A percentile compares a stretch with the other conserved stretches of the same genome.
These are phyloP conservation scores for Pseudogymnoascus sp. DNA, from an alignment of 2,329 filamentous ascomycete species.

Conservation along the genomic window DNA sequence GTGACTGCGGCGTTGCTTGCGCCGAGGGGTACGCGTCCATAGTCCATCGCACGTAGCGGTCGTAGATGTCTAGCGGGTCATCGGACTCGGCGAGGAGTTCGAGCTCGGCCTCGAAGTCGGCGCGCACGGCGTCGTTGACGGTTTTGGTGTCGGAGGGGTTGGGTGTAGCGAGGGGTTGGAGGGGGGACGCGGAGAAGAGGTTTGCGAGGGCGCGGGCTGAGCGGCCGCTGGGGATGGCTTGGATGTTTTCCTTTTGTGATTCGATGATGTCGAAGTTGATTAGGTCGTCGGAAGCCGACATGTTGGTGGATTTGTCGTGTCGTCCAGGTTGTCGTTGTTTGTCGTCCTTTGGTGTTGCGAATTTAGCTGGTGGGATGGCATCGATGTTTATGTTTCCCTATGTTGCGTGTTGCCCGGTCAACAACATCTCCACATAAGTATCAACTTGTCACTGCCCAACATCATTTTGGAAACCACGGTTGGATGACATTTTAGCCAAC, in stretches of 20 bases:
- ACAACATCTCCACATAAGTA: not conserved
- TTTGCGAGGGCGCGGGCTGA: conserved; percentile 84
- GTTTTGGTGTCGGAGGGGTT: conserved; percentile 66
- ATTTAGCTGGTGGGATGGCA: not conserved
- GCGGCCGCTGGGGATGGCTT: conserved; percentile 77
- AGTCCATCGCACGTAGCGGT: conserved; percentile 96
- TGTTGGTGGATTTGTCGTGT: conserved; percentile 22
- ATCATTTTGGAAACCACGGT: not conserved
- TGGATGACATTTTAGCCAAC: not conserved
- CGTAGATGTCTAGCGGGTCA: conserved; percentile 90
- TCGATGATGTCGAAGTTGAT: conserved; percentile 89
- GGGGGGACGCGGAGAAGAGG: conserved; percentile 61
- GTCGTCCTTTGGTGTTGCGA: conserved; percentile 9
- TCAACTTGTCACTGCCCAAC: not conserved
- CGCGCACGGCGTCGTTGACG: conserved; percentile 68
- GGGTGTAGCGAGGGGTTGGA: conserved; percentile 49
- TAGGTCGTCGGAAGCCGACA: conserved; percentile 44
- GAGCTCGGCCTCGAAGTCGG: conserved; percentile 80
- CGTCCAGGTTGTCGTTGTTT: conserved; percentile 8
- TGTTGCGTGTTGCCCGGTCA: not conserved
- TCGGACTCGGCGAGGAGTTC: conserved; percentile 74
- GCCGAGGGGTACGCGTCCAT: conserved; percentile 90
- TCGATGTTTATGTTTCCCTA: conserved; percentile 1
- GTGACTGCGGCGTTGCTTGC: conserved; percentile 85
- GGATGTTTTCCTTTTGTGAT: conserved; percentile 95